Evolutionary conservation across 2,329 filamentous ascomycete genomes (phyloP).

Genomic region (Cryphonectria naterciae): DNA sequence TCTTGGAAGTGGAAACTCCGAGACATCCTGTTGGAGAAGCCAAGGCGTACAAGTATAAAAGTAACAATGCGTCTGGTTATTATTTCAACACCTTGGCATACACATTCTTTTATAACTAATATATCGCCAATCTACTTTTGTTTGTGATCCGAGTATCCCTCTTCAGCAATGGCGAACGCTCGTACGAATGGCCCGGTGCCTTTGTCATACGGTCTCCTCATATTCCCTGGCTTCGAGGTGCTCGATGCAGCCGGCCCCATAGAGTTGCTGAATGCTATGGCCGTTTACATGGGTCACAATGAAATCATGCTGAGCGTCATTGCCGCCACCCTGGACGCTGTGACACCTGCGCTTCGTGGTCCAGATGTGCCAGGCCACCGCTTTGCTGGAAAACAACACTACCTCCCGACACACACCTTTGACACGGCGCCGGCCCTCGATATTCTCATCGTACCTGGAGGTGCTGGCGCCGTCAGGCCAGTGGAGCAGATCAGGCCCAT

Average conservation of each 20-base stretch:
- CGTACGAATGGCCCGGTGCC: neutral
- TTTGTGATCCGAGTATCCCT: neutral
- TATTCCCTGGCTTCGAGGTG: neutral
- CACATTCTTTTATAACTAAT: neutral
- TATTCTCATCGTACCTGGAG: constrained; percentile 69
- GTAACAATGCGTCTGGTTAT: too few relatives aligned
- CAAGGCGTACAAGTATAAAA: neutral
- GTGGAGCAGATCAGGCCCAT: constrained; percentile 37
- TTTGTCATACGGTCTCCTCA: neutral
- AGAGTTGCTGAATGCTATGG: neutral
- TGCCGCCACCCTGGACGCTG: constrained; percentile 45
- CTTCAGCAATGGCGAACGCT: neutral
- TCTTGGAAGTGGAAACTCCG: neutral
- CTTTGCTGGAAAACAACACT: constrained; percentile 41
- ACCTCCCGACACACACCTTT: constrained; percentile 55
- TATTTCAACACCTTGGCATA: neutral
- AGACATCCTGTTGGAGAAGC: neutral
- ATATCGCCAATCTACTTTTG: neutral
- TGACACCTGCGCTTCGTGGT: constrained; percentile 40
- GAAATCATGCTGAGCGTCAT: constrained; percentile 48
- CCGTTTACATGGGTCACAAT: constrained; percentile 27
- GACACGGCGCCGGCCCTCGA: constrained; percentile 57
- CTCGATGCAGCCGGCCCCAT: neutral
- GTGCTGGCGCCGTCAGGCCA: constrained; percentile 50
- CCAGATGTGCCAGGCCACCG: constrained; percentile 40